Base-by-base conservation (phyloP, 768 basidiomycete species). In the Agaricus sinodeliciosus region DNA sequence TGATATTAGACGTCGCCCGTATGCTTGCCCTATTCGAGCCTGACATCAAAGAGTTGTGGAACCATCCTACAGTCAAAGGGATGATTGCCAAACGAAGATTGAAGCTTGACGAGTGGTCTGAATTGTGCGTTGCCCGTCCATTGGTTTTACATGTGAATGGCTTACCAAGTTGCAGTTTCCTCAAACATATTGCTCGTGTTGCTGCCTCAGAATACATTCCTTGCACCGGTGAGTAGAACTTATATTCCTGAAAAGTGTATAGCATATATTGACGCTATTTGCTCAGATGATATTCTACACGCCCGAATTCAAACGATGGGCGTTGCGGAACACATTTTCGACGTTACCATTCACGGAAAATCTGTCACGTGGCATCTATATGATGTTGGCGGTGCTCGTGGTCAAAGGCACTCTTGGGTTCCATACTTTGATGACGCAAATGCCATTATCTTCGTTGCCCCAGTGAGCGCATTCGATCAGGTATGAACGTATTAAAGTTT, bases 241-340 rank as follows among this genome's bases (percentile, higher is more conserved):
- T 13, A 13, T 31, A 26, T 39, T 35, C 49, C 40, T 50, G 51
- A 4, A 27, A 5, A 22, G 15, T 42, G 52, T 50, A 26, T 37
- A 60, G 62, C 65, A 68, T 69, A 66, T 65, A 63, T 58, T 66
- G 50, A 69, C 53, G 31, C 53, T 44, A 12, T 61, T 57, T 22
- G 57, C 41, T 19, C 55, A 89, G 90, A 92, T 65, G 90, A 93
- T 62, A 90, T 93, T 51, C 73, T 93, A 15, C 88, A 90, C 62
- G 89, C 88, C n/a, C 85, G 90, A 34, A 86, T 93, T 49, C 91
- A 91, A 63, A 93, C 90, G 6, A 90, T 93, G 84, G 90, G 90
- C 0, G 85, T 93, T 3, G 78, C 87, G 0, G 90, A 92, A 65
- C 89, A 92, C 59, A 72, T 83, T 27, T 92, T 92, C 59, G 87